Percentiles rank a stretch among this genome's conserved stretches.
phyloP scores from a whole-genome alignment of 345 rosid species.

The Rhodamnia argentea region DNA sequence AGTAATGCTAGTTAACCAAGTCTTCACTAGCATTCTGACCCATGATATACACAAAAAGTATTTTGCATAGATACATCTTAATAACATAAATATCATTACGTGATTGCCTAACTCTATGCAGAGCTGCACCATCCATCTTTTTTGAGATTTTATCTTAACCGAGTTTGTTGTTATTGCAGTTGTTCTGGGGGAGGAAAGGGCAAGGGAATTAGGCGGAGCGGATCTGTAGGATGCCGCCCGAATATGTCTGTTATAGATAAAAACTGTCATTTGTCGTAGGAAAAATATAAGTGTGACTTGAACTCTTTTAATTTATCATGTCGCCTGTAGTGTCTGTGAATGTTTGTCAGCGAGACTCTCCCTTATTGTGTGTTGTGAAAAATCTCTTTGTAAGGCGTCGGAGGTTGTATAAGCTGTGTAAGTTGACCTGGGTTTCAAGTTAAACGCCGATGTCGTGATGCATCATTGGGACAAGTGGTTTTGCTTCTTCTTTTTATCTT shows the following conservation, averaged over 20 bases:
- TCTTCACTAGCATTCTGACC: background rate
- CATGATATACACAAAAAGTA: background rate
- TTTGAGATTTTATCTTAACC: background rate
- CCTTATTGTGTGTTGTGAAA: background rate
- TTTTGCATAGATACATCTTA: background rate
- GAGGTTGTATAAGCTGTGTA: background rate
- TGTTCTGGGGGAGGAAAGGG: background rate
- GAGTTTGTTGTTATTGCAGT: background rate
- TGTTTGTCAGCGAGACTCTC: background rate
- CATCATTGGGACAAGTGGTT: background rate
- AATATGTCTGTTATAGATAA: background rate
- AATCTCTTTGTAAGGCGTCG: background rate
- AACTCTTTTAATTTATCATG: background rate
- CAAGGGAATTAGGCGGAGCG: background rate
- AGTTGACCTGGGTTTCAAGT: background rate
- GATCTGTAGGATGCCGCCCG: background rate
- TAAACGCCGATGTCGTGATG: background rate
- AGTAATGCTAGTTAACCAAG: background rate
- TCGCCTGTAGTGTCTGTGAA: background rate
- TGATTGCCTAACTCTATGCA: background rate
- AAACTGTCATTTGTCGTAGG: background rate
- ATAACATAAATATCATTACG: background rate
- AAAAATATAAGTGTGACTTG: background rate
- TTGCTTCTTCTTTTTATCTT: background rate
- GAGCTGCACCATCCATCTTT: background rate